Evolutionary conservation across 106 monocot species (phyloP), one percentile per base, ranked within the genome.

Genomic region (Phalaenopsis equestris): DNA sequence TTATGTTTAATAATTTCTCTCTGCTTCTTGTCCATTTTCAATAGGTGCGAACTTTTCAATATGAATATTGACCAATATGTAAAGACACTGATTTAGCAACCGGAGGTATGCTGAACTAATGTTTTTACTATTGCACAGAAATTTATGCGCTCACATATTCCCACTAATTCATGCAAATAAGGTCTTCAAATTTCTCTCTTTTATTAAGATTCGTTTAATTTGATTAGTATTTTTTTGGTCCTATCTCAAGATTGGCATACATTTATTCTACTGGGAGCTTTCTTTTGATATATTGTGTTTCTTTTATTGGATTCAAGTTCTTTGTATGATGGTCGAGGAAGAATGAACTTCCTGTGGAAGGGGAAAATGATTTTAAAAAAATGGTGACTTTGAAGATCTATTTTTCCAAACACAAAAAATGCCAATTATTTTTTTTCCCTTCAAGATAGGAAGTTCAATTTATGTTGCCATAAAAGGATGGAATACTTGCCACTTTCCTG

Each of bases 11-110:
- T 61, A 61, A 79, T 41, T 56, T 19, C 3, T 23, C 30, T 47
- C 9, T 30, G 4, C 41, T 73, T 79, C 30, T 75, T 49, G 38
- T 70, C 15, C 39, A 70, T 70, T 70, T 39, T 70, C 39, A 70
- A 84, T 75, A 94, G 93, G 83, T 91, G 86, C 73, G 91, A 91
- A 55, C 89, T 94, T 48, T 94, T 94, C 81, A 86, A 86, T 75
- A 84, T 84, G 77, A 91, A 90, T 81, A 87, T 94, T 75, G 93
- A 94, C 79, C 81, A 91, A 72, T 94, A 94, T 75, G 87, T 91
- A 38, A 89, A 82, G 85, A 94, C 93, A 8, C 86, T 91, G 84
- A 89, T 94, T 46, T 94, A 91, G 78, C 42, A 72, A 52, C 21
- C 42, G 15, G 77, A 87, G 84, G 88, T 89, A 90, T 74, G 74